Percentiles rank a stretch among this genome's conserved stretches.
Conservation (phyloP, 2,329 filamentous ascomycete genomes). For the Magnaporthales sp. region DNA sequence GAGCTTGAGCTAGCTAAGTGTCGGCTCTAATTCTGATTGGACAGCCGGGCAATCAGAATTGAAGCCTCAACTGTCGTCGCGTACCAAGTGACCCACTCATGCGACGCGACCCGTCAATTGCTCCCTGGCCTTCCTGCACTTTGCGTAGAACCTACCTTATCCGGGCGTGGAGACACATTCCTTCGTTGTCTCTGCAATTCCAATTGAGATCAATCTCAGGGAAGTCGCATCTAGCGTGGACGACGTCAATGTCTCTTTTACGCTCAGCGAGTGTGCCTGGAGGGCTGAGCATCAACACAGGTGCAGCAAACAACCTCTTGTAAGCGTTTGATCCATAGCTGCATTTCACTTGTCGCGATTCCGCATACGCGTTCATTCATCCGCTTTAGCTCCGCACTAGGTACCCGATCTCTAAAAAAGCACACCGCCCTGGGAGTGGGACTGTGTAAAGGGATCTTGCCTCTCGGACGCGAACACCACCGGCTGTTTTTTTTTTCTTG, state of each 20-base stretch:
- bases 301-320: slow-evolving; percentile 52
- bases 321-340: slow-evolving; percentile 22
- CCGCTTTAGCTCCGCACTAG: background rate
- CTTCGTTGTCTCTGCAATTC: background rate
- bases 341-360: background rate
- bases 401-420: background rate
- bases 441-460: background rate
- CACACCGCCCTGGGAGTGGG: background rate
- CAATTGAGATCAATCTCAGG: background rate
- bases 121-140: background rate
- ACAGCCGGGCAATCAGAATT: background rate
- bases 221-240: background rate
- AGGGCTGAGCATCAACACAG: slow-evolving; percentile 56
- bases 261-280: slow-evolving; percentile 52
- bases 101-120: slow-evolving; percentile 4
- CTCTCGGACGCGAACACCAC: slow-evolving; percentile 14
- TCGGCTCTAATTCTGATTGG: background rate
- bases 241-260: slow-evolving; percentile 35
- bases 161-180: too few relatives aligned
- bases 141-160: background rate
- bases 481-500: slow-evolving; percentile 10
- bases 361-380: background rate
- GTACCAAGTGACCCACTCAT: background rate
- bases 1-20: background rate
- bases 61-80: background rate